These are phyloP conservation scores for Hymenoscyphus fructigenus DNA, from an alignment of 2,329 filamentous ascomycete genomes.

Conservation along the genomic window DNA sequence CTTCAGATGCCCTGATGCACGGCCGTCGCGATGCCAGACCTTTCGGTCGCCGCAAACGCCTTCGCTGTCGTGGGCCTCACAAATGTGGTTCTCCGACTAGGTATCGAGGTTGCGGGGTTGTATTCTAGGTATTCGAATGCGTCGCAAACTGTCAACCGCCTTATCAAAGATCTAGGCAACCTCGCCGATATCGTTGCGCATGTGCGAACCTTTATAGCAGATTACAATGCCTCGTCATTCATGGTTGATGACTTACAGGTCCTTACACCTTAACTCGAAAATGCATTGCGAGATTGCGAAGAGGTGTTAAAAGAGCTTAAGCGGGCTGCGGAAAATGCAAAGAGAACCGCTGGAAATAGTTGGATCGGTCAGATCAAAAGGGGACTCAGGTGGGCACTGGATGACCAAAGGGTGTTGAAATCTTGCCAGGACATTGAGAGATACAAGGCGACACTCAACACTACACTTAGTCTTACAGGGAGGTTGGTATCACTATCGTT, in stretches of 20 bases:
- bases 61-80: background rate
- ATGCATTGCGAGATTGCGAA: background rate
- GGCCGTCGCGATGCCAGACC: background rate
- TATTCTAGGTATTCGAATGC: background rate
- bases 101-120: background rate
- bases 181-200: background rate
- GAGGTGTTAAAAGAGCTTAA: background rate
- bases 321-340: background rate
- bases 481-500: background rate
- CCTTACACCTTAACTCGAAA: background rate
- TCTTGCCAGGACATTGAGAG: background rate
- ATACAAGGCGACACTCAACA: background rate
- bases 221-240: no score
- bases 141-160: background rate
- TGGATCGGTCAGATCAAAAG: no score
- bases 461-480: background rate
- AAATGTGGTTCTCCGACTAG: background rate
- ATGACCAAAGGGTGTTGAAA: background rate
- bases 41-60: background rate
- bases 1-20: no score
- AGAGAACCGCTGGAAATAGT: no score
- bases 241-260: no score
- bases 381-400: no score
- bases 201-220: background rate
- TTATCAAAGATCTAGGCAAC: background rate